Evolutionary conservation across 1,284 basidiomycete species (phyloP), one percentile per base, ranked within the genome.

Genomic region (Pseudozyma thailandica): DNA sequence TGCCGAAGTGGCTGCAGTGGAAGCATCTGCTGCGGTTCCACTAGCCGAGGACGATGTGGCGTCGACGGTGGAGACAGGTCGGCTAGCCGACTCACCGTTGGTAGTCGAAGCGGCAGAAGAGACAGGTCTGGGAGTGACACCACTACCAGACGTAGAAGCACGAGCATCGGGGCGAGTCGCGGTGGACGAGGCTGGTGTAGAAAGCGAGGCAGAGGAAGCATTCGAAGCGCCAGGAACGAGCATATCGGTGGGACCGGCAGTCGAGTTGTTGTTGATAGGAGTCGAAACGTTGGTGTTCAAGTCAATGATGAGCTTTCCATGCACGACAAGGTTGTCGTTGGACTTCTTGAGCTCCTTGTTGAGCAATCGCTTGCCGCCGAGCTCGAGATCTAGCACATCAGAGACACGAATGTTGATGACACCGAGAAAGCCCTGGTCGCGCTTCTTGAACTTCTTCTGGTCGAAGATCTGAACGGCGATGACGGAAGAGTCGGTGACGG

Each of bases 401-500:
- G 90, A 89, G 62, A 96, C 92, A 71, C 89, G 88, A 77, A 97
- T 88, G 82, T 95, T 95, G 80, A 96, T 93, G 26, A 94, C 93
- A 51, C 93, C 93, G 45, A 97, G 86, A 84, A 96, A 96, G 5
- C 93, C 93, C 82, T 96, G 93, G 84, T 96, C 93, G 84, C 90
- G 90, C 84, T 92, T 88, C 86, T 95, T 96, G 86, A 96, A 96
- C 85, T 95, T 96, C 84, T 92, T 90, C 85, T 96, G 94, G 84
- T 97, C 94, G 78, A 96, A 96, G 79, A 96, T 93, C 84, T 97
- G 94, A 3, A 97, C 92, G 4, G 92, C 91, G 41, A 97, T 87
- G 45, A 94, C 90, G 25, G 92, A 94, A 4, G 91, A 91, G 79
- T 95, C 93, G 83, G 90, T 92, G 81, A 95, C 93, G 46, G 88